Percentiles rank a stretch among this genome's conserved stretches.
phyloP scores from a whole-genome alignment of 441 rosid species.

The Erysimum pusillum region DNA sequence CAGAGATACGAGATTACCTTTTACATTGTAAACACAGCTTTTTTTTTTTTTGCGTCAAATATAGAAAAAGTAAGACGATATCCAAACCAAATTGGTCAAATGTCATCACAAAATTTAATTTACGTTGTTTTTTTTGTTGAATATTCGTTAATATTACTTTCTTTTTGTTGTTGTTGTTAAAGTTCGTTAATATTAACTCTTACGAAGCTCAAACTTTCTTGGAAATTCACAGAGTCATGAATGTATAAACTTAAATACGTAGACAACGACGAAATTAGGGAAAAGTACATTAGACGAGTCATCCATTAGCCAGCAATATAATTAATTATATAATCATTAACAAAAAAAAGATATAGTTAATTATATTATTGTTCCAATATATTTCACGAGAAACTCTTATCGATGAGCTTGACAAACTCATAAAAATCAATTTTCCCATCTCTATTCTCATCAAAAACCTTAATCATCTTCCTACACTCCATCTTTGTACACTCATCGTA shows the following conservation, averaged over 20 bases:
- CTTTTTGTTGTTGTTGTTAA: not conserved
- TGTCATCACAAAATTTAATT: not conserved
- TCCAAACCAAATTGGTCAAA: not conserved
- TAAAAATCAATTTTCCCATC: slow-evolving; percentile 69
- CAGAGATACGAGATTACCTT: not conserved
- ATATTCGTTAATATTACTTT: not conserved
- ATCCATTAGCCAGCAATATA: slow-evolving; percentile 17
- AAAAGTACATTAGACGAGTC: not conserved
- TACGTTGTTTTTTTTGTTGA: not conserved
- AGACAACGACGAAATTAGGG: not conserved
- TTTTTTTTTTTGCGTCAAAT: not conserved
- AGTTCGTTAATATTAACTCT: no score
- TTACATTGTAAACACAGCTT: not conserved
- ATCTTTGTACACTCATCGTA: slow-evolving; percentile 48
- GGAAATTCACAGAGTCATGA: not conserved
- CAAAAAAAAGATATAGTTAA: not conserved
- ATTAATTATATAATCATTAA: not conserved
- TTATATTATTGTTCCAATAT: not conserved
- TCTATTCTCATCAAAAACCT: slow-evolving; percentile 59
- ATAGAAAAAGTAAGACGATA: not conserved
- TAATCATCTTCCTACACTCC: slow-evolving; percentile 69
- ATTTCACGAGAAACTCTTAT: slow-evolving; percentile 49
- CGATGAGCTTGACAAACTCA: slow-evolving; percentile 63
- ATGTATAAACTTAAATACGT: not conserved
- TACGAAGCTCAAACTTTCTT: not conserved